Percentiles rank a stretch among this genome's conserved stretches.
Conservation (phyloP, 1,284 basidiomycete species). For the Sporisorium graminicola region DNA sequence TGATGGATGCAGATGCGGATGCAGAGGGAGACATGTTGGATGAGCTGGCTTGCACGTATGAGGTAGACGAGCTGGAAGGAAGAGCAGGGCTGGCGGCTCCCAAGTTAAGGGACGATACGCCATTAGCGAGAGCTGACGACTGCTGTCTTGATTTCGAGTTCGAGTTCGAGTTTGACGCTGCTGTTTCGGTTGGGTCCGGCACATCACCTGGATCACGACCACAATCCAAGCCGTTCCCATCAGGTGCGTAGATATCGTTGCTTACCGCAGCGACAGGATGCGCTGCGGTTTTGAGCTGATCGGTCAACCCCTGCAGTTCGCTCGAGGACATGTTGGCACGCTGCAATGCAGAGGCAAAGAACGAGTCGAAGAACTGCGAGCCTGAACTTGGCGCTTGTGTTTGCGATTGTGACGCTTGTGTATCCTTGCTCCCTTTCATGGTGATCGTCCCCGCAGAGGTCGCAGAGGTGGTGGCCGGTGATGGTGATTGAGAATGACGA, state of each 20-base stretch:
- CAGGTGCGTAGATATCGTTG: constrained; percentile 37
- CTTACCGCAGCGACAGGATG: constrained; percentile 19
- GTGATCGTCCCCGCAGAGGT: background rate
- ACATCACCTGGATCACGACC: constrained; percentile 50
- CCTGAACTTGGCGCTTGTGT: constrained; percentile 16
- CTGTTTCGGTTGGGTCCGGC: background rate
- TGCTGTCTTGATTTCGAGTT: constrained; percentile 13
- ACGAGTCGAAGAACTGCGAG: constrained; percentile 45
- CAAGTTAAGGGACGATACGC: constrained; percentile 36
- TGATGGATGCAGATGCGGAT: constrained; percentile 1
- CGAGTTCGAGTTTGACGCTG: background rate
- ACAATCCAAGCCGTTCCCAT: constrained; percentile 52
- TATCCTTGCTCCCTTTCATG: background rate
- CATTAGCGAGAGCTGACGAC: constrained; percentile 27
- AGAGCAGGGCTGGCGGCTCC: constrained; percentile 10
- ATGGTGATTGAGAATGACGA: constrained; percentile 9
- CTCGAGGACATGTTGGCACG: constrained; percentile 47
- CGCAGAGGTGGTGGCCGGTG: background rate
- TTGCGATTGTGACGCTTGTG: constrained; percentile 1
- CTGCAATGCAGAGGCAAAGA: constrained; percentile 48
- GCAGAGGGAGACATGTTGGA: constrained; percentile 9
- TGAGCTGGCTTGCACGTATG: constrained; percentile 20
- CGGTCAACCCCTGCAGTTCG: constrained; percentile 30
- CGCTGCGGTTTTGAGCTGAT: constrained; percentile 14
- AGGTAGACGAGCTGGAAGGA: constrained; percentile 19